Conservation (phyloP, 2,329 filamentous ascomycete genomes). For the Venturia asperata region DNA sequence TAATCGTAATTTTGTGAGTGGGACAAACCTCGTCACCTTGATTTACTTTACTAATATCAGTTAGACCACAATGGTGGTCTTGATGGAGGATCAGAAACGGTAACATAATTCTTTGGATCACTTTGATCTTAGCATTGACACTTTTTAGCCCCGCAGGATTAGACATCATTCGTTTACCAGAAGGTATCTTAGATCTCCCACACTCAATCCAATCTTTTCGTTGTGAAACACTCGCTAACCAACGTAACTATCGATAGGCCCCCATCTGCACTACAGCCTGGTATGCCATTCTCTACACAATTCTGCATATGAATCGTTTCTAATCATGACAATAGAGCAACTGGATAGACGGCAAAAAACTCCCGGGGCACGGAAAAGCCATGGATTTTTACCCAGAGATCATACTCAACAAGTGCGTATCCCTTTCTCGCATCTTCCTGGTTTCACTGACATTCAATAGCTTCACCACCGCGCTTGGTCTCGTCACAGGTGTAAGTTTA, state of each 20-base stretch:
- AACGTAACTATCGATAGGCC: slow-evolving; percentile 40
- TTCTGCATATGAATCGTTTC: too few relatives aligned
- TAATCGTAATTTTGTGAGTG: slow-evolving; percentile 55
- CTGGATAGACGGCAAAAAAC: slow-evolving; percentile 79
- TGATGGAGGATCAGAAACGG: slow-evolving; percentile 84
- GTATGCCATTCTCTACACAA: too few relatives aligned
- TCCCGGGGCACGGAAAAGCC: slow-evolving; percentile 84
- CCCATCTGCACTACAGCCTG: neutral
- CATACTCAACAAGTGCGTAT: slow-evolving; percentile 45
- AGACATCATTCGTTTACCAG: slow-evolving; percentile 75
- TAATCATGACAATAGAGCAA: slow-evolving; percentile 39
- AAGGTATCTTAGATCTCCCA: slow-evolving; percentile 58
- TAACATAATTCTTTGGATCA: neutral
- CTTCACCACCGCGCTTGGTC: slow-evolving; percentile 86
- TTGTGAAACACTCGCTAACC: too few relatives aligned
- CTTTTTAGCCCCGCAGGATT: slow-evolving; percentile 57
- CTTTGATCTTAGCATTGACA: neutral
- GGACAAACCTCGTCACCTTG: too few relatives aligned
- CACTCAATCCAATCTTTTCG: too few relatives aligned
- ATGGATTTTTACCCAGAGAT: slow-evolving; percentile 89
- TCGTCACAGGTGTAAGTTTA: slow-evolving; percentile 60
- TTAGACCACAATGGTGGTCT: slow-evolving; percentile 69
- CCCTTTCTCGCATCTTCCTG: neutral
- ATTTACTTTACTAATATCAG: too few relatives aligned
- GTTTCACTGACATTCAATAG: slow-evolving; percentile 38